These are phyloP conservation scores for Sambucus nigra DNA, from an alignment of 129 eudicot genomes.

Conservation along the genomic window DNA sequence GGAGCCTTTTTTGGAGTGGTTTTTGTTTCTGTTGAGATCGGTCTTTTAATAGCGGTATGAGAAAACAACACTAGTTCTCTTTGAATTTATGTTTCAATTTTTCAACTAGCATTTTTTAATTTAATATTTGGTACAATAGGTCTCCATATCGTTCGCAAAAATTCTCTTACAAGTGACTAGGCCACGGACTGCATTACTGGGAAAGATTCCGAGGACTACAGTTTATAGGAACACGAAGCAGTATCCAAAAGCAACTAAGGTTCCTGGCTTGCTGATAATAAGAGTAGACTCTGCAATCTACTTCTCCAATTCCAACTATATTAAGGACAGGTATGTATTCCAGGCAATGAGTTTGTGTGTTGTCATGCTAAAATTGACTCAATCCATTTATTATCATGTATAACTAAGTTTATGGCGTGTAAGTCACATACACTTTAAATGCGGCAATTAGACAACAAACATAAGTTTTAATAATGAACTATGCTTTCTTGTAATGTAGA, in stretches of 20 bases:
- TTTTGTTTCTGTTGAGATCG: conserved; percentile 49
- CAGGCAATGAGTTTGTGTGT: too few relatives aligned
- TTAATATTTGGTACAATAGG: conserved; percentile 20
- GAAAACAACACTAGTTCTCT: neutral
- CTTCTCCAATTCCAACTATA: conserved; percentile 64
- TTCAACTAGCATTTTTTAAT: neutral
- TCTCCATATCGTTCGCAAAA: conserved; percentile 58
- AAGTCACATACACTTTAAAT: too few relatives aligned
- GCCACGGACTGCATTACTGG: conserved; percentile 62
- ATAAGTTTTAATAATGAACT: too few relatives aligned
- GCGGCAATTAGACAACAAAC: too few relatives aligned
- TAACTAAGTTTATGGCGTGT: too few relatives aligned
- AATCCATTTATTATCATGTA: too few relatives aligned
- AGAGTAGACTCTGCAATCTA: conserved; percentile 70
- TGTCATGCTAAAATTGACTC: too few relatives aligned
- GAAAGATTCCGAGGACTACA: conserved; percentile 55
- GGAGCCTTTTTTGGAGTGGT: conserved; percentile 74
- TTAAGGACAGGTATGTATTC: conserved; percentile 49
- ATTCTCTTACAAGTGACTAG: conserved; percentile 71
- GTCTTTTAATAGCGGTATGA: conserved; percentile 59
- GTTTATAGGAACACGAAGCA: conserved; percentile 60
- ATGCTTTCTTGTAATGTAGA: too few relatives aligned
- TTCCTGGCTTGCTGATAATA: conserved; percentile 54
- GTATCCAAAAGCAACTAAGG: conserved; percentile 52
- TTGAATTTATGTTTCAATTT: neutral